phyloP scores from a whole-genome alignment of 768 basidiomycete genomes.

The Chalciporus chontae region DNA sequence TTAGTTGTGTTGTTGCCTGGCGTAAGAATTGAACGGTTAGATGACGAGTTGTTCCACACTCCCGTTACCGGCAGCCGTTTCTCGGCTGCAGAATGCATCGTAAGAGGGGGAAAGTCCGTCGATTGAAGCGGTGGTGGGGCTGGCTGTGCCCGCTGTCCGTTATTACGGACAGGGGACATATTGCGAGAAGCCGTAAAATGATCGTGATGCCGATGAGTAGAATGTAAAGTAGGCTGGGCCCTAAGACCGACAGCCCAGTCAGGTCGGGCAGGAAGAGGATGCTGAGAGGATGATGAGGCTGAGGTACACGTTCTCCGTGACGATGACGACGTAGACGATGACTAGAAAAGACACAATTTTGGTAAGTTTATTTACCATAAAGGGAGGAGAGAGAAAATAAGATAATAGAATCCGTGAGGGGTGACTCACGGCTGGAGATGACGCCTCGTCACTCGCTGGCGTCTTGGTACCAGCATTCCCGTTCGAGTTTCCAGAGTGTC shows the following conservation, averaged over 20 bases:
- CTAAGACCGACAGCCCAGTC: constrained; percentile 89
- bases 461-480: constrained; percentile 55
- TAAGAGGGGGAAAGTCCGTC: constrained; percentile 71
- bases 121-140: constrained; percentile 45
- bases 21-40: constrained; percentile 49
- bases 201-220: constrained; percentile 54
- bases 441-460: constrained; percentile 67
- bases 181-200: constrained; percentile 36
- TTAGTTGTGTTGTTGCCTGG: constrained; percentile 32
- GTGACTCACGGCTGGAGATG: constrained; percentile 69
- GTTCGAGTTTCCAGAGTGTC: constrained; percentile 47
- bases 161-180: constrained; percentile 36
- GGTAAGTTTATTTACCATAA: constrained; percentile 8
- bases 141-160: constrained; percentile 35
- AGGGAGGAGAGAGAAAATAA: constrained; percentile 1
- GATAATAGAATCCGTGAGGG: constrained; percentile 1
- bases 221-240: constrained; percentile 64
- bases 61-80: constrained; percentile 57
- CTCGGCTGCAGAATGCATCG: constrained; percentile 41
- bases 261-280: constrained; percentile 76
- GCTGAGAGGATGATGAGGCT: constrained; percentile 64
- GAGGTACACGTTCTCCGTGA: constrained; percentile 77
- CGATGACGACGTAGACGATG: constrained; percentile 77
- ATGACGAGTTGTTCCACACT: constrained; percentile 66
- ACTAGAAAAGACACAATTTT: constrained; percentile 38